Evolutionary conservation across 1,139 yeast genomes (phyloP), one percentile per base, ranked within the genome.

Genomic region (Yamadazyma siamensis): DNA sequence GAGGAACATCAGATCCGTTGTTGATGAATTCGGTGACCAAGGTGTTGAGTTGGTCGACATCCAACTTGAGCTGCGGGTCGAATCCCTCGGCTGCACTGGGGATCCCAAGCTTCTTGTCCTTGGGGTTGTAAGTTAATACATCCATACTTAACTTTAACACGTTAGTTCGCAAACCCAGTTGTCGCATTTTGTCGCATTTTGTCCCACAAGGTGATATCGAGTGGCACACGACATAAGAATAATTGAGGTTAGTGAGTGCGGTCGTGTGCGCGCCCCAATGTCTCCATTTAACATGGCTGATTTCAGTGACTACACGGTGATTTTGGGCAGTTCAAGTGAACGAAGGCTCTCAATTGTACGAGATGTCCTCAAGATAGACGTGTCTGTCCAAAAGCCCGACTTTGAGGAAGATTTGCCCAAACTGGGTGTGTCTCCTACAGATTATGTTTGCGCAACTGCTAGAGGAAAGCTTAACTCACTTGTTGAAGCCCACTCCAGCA

Each of bases 281-380:
- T 23, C 25, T 15, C 25, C 7, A 23, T 11, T 5, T 9, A n/a
- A 9, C 5, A 24, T 15, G 19, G 5, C 32, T 5, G 27, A 34
- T 15, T 20, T 36, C 10, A 5, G 12, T 5, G 10, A 26, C 6
- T 41, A 39, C 18, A 23, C 32, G 2, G 19, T 44, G 15, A 62
- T 87, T 2, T 64, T 91, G 10, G 96, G 95, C 1, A 86, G 96
- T 1, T 71, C 84, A 2, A 88, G 96, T 0, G 94, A 94, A 1
- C 68, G 96, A 38, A 61, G 98, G 34, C 59, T 62, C 32, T 85
- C 84, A 37, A 81, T 91, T 14, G 51, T 91, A 21, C 46, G 58
- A 11, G 53, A 48, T 2, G 80, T 83, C 46, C 59, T 89, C 44
- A 88, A 88, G 0, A 58, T 89, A 29, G 52, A 78, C 21, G 56